Evolutionary conservation across 2,329 filamentous ascomycete species (phyloP).

Genomic region (Cercospora janseana): DNA sequence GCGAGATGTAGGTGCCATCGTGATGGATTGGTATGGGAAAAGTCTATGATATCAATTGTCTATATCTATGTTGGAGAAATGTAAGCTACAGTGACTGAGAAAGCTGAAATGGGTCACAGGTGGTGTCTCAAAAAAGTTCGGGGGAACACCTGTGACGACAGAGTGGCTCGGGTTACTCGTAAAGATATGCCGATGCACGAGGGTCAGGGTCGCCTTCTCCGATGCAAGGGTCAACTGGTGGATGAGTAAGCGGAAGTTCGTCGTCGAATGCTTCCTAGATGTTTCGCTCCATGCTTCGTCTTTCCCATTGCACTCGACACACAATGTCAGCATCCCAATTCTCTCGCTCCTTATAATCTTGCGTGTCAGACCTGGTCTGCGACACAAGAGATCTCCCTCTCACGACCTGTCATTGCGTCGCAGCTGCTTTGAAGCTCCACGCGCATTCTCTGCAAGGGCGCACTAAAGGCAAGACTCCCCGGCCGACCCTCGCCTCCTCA

Average conservation of each 20-base stretch:
- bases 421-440: too few species aligned
- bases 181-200: constrained; percentile 1
- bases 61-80: neutral
- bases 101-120: neutral
- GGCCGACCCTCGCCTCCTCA: too few species aligned
- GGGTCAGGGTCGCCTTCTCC: neutral
- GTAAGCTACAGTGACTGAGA: neutral
- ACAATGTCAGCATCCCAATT: too few species aligned
- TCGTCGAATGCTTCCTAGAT: too few species aligned
- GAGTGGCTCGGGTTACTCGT: neutral
- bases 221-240: neutral
- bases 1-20: constrained; percentile 37
- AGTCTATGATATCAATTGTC: neutral
- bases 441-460: too few species aligned
- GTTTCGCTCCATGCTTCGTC: too few species aligned
- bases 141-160: constrained; percentile 6
- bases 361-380: too few species aligned
- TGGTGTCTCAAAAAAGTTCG: neutral
- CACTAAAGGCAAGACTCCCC: too few species aligned
- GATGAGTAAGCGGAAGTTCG: neutral
- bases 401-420: too few species aligned
- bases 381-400: too few species aligned
- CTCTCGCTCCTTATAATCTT: too few species aligned
- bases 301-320: too few species aligned
- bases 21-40: neutral